Conservation (phyloP, 129 eudicot genomes). For the Silybum marianum region DNA sequence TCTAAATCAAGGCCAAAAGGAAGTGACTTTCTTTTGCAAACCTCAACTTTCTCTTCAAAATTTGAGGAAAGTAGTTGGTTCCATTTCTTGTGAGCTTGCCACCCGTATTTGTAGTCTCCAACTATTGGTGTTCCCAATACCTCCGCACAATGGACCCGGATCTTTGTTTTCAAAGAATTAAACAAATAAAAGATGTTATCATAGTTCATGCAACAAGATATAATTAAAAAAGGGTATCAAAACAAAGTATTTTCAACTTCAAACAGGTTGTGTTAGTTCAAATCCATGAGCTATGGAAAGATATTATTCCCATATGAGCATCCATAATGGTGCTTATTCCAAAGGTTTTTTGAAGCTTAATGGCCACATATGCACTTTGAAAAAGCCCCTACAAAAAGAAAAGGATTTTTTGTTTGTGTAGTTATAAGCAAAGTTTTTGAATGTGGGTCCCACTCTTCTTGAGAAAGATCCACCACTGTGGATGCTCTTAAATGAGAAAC, state of each 20-base stretch:
- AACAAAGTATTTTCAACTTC: neutral
- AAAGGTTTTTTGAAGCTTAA: neutral
- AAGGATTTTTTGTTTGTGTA: no score
- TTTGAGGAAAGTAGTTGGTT: conserved; percentile 34
- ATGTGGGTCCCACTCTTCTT: neutral
- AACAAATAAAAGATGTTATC: conserved; percentile 1
- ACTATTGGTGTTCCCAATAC: conserved; percentile 98
- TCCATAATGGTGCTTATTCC: neutral
- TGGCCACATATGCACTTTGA: neutral
- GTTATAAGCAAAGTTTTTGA: neutral
- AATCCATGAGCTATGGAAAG: neutral
- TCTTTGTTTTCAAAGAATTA: conserved; percentile 40
- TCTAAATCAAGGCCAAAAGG: conserved; percentile 62
- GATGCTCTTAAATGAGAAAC: neutral
- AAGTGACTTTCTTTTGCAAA: conserved; percentile 21
- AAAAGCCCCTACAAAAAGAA: neutral
- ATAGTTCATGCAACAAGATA: neutral
- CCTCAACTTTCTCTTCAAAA: conserved; percentile 22
- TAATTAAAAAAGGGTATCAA: neutral
- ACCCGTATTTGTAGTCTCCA: conserved; percentile 96
- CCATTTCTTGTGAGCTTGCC: conserved; percentile 92
- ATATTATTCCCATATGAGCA: neutral
- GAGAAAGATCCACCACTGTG: neutral
- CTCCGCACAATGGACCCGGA: conserved; percentile 96
- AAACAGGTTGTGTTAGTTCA: neutral